Percentiles rank a stretch among this genome's conserved stretches.
Evolutionary conservation across 306 rosid genomes (phyloP).

Genomic region (Malus sylvestris): DNA sequence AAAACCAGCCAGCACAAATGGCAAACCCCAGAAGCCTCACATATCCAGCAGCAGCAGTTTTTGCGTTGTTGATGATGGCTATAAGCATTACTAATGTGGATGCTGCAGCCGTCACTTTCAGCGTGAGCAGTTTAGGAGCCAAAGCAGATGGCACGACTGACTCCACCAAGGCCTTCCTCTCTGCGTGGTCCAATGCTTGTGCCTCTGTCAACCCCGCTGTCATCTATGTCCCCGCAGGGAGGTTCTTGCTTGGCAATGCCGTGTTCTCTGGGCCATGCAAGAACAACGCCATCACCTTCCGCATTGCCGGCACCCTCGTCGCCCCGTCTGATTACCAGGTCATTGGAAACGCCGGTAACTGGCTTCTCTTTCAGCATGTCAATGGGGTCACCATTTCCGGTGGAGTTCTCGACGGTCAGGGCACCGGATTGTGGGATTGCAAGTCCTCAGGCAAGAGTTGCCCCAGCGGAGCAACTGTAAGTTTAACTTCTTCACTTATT

Average conservation of each 20-base stretch:
- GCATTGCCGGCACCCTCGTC: slow-evolving; percentile 33
- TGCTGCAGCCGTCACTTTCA: slow-evolving; percentile 3
- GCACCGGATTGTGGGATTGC: slow-evolving; percentile 40
- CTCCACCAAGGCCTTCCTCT: slow-evolving; percentile 23
- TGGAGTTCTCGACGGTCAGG: slow-evolving; percentile 44
- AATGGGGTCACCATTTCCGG: slow-evolving; percentile 36
- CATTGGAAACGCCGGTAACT: slow-evolving; percentile 28
- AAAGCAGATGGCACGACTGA: slow-evolving; percentile 28
- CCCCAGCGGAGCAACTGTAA: slow-evolving; percentile 48
- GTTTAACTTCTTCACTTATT: neutral
- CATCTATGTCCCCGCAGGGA: slow-evolving; percentile 37
- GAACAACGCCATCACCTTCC: slow-evolving; percentile 22
- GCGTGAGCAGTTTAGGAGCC: slow-evolving; percentile 31
- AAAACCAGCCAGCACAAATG: neutral
- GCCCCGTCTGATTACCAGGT: slow-evolving; percentile 37
- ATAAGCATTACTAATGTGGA: neutral
- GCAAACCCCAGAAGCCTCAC: slow-evolving; percentile 1
- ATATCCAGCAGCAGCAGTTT: neutral
- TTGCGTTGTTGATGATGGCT: neutral
- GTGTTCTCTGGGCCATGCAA: slow-evolving; percentile 40
- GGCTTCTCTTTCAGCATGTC: slow-evolving; percentile 31
- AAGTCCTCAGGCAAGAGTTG: slow-evolving; percentile 37
- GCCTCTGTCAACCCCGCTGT: slow-evolving; percentile 19
- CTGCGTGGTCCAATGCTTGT: slow-evolving; percentile 40
- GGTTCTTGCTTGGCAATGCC: slow-evolving; percentile 23